Percentiles rank a stretch among this genome's conserved stretches.
Conservation (phyloP, 108 stramenopile species). For the Cyclotella kingstonii region DNA sequence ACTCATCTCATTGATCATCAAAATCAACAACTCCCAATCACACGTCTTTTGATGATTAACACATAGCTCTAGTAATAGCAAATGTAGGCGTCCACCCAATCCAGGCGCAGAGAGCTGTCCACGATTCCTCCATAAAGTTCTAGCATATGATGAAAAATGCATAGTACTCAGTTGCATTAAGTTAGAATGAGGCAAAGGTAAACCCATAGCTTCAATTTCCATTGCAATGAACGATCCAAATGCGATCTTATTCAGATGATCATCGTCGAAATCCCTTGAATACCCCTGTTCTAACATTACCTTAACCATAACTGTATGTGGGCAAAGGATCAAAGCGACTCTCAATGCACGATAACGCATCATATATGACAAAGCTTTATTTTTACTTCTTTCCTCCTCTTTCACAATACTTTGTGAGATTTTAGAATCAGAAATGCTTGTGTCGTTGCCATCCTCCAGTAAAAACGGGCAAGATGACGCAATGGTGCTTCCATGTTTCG, state of each 20-base stretch:
- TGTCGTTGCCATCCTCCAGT: conserved; percentile 25
- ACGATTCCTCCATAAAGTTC: conserved; percentile 82
- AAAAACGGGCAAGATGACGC: conserved; percentile 38
- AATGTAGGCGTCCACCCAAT: conserved; percentile 64
- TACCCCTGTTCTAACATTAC: conserved; percentile 60
- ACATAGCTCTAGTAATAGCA: conserved; percentile 73
- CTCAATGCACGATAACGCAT: conserved; percentile 84
- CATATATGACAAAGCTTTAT: conserved; percentile 67
- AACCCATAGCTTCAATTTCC: conserved; percentile 87
- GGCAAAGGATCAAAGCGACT: conserved; percentile 76
- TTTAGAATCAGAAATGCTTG: conserved; percentile 8
- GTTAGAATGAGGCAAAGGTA: conserved; percentile 81
- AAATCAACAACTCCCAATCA: conserved; percentile 55
- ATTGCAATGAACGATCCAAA: conserved; percentile 81
- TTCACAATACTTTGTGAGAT: conserved; percentile 6
- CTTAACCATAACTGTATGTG: conserved; percentile 66
- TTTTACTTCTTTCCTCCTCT: conserved; percentile 5
- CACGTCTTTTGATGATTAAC: conserved; percentile 45
- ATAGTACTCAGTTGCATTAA: conserved; percentile 69
- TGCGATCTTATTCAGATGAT: conserved; percentile 49
- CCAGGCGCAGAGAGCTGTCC: conserved; percentile 35
- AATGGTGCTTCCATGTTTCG: conserved; percentile 40
- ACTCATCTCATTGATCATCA: conserved; percentile 55
- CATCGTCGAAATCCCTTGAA: conserved; percentile 19
- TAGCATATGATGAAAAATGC: conserved; percentile 78